Base-by-base conservation (phyloP, 208 protist species). In the Strigomonas culicis region DNA sequence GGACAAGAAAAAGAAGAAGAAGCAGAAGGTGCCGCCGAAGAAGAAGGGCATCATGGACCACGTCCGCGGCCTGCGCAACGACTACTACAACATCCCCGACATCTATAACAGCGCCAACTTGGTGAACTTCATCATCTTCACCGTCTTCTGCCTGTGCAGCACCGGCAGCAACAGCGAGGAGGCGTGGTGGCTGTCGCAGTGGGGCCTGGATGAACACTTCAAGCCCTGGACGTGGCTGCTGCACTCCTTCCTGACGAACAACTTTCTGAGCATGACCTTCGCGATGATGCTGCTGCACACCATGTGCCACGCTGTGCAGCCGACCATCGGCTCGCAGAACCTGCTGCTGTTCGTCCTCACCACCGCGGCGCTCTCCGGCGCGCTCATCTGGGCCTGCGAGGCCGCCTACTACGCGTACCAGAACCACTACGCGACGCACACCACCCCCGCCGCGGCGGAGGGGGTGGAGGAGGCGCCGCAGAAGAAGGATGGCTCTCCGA, bases 31-130 rank as follows among this genome's bases (percentile, higher is more conserved):
- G 43, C 21, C 62, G 27, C 24, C 47, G 21, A 58, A 62, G 63
- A 31, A 30, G 30, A 72, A 66, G 43, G 63, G 70, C 34, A 77
- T 93, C 60, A 67, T 63, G 31, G 85, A 88, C 32, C 79, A 96
- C 66, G 44, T 84, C 32, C 59, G 75, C 50, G 80, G 74, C 59
- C 74, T 96, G 30, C 74, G 74, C 34, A 70, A 89, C 25, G 91
- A 96, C 65, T 84, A 84, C 72, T 56, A 69, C 39, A 84, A 77
- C 32, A 93, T 92, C 56, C 81, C 86, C 3, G 84, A 93, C 60
- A 96, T 96, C 50, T 96, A 96, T 72, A 96, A 96, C 82, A 90
- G 78, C 61, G 84, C 81, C 32, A 96, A 94, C 67, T 71, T 70
- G n/a, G 73, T 94, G 46, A 88, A 92, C 64, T 94, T 96, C 59